Conservation (phyloP, 805 yeast species). For the Starmerella vaccinii region DNA sequence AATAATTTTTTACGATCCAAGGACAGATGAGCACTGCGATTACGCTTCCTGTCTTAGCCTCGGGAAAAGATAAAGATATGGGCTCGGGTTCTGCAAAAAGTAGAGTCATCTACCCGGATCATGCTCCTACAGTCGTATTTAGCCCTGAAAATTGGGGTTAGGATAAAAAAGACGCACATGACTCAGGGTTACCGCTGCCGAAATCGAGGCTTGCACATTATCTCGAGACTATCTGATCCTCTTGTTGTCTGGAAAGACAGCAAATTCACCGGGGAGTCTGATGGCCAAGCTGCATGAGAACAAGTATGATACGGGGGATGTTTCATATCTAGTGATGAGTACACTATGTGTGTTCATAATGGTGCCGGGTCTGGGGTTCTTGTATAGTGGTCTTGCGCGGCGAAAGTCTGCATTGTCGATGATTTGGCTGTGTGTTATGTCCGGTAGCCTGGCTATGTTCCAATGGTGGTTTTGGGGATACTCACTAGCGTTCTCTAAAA, state of each 20-base stretch:
- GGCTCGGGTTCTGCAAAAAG: neutral
- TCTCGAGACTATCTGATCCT: neutral
- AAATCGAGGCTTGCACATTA: slow-evolving; percentile 1
- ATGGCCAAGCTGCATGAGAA: slow-evolving; percentile 20
- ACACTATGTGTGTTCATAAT: slow-evolving; percentile 62
- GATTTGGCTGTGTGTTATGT: slow-evolving; percentile 69
- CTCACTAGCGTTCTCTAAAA: slow-evolving; percentile 73
- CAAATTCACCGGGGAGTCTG: neutral
- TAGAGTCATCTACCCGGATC: neutral
- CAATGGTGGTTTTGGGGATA: slow-evolving; percentile 99
- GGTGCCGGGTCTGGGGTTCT: slow-evolving; percentile 91
- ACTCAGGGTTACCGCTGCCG: neutral
- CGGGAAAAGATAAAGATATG: neutral
- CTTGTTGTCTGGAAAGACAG: neutral
- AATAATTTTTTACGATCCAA: no score
- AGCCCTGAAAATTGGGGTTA: neutral
- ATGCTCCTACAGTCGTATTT: neutral
- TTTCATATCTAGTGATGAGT: slow-evolving; percentile 31
- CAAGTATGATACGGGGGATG: slow-evolving; percentile 34
- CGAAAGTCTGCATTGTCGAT: slow-evolving; percentile 80
- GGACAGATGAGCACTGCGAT: no score
- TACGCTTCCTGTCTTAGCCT: neutral
- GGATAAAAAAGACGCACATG: neutral
- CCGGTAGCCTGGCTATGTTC: slow-evolving; percentile 61
- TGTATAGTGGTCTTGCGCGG: slow-evolving; percentile 84